Evolutionary conservation across 495 filamentous ascomycete species (phyloP).

Genomic region (Penicillium goetzii): DNA sequence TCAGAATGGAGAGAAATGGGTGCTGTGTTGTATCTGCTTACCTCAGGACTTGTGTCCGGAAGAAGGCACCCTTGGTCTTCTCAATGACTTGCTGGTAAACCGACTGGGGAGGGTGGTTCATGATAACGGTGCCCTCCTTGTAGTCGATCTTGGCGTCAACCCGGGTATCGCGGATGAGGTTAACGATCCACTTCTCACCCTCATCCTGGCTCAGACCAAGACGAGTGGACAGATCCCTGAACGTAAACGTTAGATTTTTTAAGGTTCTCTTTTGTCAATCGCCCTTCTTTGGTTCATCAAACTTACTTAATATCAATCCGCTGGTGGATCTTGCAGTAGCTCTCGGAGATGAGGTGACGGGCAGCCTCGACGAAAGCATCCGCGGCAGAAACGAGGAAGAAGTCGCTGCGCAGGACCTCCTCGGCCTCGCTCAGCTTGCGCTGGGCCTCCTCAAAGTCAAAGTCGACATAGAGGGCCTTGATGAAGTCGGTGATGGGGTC

Average conservation of each 20-base stretch:
- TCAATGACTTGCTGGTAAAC: constrained; percentile 99
- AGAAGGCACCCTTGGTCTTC: constrained; percentile 92
- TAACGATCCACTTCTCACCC: constrained; percentile 99
- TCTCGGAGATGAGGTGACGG: constrained; percentile 93
- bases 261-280: neutral
- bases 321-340: constrained; percentile 99
- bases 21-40: constrained; percentile 22
- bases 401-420: constrained; percentile 88
- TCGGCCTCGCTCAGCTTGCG: constrained; percentile 88
- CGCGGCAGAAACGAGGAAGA: constrained; percentile 86
- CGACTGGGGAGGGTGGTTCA: constrained; percentile 98
- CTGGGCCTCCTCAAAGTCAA: constrained; percentile 98
- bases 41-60: constrained; percentile 78
- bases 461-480: constrained; percentile 94
- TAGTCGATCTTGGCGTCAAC: constrained; percentile 99
- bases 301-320: constrained; percentile 91
- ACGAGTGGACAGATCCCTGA: constrained; percentile 81
- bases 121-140: constrained; percentile 96
- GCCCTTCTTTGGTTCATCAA: neutral
- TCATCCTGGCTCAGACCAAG: constrained; percentile 89
- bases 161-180: constrained; percentile 94
- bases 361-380: constrained; percentile 94
- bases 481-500: constrained; percentile 96
- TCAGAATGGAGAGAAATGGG: neutral
- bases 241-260: constrained; percentile 17